phyloP scores from a whole-genome alignment of 2,329 filamentous ascomycete species.

The Aspergillus clavatus region DNA sequence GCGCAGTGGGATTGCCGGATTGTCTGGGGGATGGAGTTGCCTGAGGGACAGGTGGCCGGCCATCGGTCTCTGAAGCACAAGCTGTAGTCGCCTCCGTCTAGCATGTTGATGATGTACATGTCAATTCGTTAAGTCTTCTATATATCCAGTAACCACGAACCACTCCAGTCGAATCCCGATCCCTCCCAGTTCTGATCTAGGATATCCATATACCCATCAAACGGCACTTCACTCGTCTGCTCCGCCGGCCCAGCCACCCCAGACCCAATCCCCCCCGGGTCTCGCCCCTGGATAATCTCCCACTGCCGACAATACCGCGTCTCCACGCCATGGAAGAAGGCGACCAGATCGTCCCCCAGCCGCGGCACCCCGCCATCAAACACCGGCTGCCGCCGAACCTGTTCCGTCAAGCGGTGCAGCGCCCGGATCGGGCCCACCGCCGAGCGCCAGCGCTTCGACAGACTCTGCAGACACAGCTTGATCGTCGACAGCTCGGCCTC shows the following conservation, averaged over 20 bases:
- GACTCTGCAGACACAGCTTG: conserved; percentile 25
- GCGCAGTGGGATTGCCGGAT: conserved; percentile 29
- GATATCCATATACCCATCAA: conserved; percentile 15
- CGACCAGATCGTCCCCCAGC: neutral
- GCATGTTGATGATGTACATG: neutral
- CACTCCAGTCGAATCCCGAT: conserved; percentile 24
- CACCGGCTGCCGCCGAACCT: conserved; percentile 18
- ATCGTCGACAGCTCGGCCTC: conserved; percentile 22
- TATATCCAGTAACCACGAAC: conserved; percentile 22
- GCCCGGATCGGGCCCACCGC: conserved; percentile 18
- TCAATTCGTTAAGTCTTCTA: conserved; percentile 2
- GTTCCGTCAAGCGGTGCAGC: conserved; percentile 22
- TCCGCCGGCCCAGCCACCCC: neutral
- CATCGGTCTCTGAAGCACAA: conserved; percentile 1
- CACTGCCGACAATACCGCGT: neutral
- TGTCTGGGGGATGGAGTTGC: conserved; percentile 28
- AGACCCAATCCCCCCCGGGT: neutral
- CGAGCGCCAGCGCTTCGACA: conserved; percentile 24
- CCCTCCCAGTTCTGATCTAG: conserved; percentile 23
- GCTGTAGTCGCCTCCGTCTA: too few relatives aligned
- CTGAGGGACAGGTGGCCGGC: conserved; percentile 1
- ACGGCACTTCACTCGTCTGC: conserved; percentile 8
- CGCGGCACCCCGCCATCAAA: conserved; percentile 12
- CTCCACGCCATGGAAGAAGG: neutral
- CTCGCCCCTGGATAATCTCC: neutral